Evolutionary conservation across 2,329 filamentous ascomycete genomes (phyloP), one percentile per base, ranked within the genome.

Genomic region (Blastomyces gilchristii): DNA sequence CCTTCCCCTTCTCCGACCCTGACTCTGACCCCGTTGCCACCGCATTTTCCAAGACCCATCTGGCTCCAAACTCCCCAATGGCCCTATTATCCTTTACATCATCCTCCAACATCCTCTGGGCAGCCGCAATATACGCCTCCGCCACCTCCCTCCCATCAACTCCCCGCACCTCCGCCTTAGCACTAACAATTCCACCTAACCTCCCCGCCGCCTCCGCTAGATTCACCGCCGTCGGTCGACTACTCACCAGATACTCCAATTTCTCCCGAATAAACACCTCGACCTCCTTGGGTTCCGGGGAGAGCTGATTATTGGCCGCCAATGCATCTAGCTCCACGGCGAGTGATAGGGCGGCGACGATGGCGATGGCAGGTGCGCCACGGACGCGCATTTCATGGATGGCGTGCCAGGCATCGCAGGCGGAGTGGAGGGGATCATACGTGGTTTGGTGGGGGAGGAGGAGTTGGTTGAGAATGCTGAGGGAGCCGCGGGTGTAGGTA

Each of bases 161-260:
- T 67, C 78, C 63, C 60, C 76, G 61, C 60, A 67, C 62, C 69
- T 66, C 34, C 5, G 72, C 72, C 39, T 76, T 75, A 18, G 81
- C 80, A 6, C 79, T 80, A 6, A 90, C 83, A 28, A 84, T 79
- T 9, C 77, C 79, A 71, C 88, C 91, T 69, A 99, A 83, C 68
- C 93, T 90, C 61, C 84, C 79, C 66, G 93, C 91, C 57, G 93
- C 93, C 77, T 97, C 96, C 63, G 87, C 89, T 63, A 99, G 82
- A 73, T 99, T 96, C 58, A 99, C 94, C 5, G 94, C 94, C 0
- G 94, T 99, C 0, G 94, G 94, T 53, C 94, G 84, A 72, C 91
- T 96, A 57, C 87, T 89, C 69, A 94, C 87, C 57, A 99, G 82
- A 73, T 95, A 97, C 68, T 93, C 87, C 54, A 99, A 81, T 63